Conservation (phyloP, 495 filamentous ascomycete genomes). For the Elaphomyces granulatus region DNA sequence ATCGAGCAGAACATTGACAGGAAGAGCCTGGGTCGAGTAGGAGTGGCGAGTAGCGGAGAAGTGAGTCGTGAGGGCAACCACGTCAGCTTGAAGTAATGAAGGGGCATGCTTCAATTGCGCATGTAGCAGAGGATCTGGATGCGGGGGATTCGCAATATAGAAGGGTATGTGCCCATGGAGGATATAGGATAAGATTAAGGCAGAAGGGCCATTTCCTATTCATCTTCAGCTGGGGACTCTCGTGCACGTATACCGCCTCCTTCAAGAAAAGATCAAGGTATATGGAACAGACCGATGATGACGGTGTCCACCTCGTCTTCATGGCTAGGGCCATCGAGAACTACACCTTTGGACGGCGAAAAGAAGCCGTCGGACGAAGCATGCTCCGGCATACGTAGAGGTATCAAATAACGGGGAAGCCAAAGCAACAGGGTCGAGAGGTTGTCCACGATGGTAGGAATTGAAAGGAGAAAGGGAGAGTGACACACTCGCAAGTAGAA, state of each 20-base stretch:
- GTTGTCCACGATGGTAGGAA: too few relatives aligned
- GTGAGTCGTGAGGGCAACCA: constrained; percentile 39
- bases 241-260: not conserved
- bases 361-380: too few relatives aligned
- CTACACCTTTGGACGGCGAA: too few relatives aligned
- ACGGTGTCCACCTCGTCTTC: constrained; percentile 34
- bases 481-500: too few relatives aligned
- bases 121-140: constrained; percentile 48
- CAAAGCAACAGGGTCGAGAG: too few relatives aligned
- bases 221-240: not conserved
- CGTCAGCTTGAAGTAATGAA: constrained; percentile 33
- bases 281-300: constrained; percentile 30
- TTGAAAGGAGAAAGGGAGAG: too few relatives aligned
- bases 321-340: too few relatives aligned
- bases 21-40: constrained; percentile 52
- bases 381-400: too few relatives aligned
- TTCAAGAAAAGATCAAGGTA: not conserved
- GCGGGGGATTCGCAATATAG: constrained; percentile 38
- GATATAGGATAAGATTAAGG: constrained; percentile 53
- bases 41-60: constrained; percentile 46
- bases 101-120: constrained; percentile 33
- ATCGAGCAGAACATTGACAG: constrained; percentile 49
- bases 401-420: too few relatives aligned
- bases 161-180: constrained; percentile 51
- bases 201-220: constrained; percentile 54